Evolutionary conservation across 306 rosid species (phyloP), one percentile per base, ranked within the genome.

Genomic region (Sphenostylis stenocarpa): DNA sequence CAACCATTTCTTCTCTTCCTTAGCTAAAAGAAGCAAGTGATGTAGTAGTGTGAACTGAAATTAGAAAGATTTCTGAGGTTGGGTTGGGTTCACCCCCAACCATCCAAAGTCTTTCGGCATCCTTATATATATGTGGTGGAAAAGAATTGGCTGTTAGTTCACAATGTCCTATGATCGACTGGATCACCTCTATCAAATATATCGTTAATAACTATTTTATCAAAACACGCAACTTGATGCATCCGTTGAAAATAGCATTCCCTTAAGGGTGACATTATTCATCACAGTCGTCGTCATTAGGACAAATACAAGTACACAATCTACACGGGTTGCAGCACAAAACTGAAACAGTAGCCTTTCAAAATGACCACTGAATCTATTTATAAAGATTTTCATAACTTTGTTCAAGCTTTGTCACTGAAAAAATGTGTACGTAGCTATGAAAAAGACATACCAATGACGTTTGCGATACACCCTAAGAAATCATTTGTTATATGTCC

Each of bases 1-100:
- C 84, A 65, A 73, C 94, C 93, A 85, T 90, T 77, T 61, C 67
- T 76, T 75, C 73, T 45, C 66, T 39, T 45, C 63, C 65, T 66
- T 33, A 11, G 49, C 76, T 77, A 75, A 77, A 75, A 55, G 56
- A 83, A 78, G 80, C 39, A 53, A 76, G 63, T 77, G 80, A 58
- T 62, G 70, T 56, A 65, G 29, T 43, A 36, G 11, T 29, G 52
- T 48, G 78, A 43, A 20, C 17, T 45, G 70, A 64, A 81, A 41
- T 41, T 12, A 81, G 51, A 61, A 68, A 67, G 7, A 7, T 64
- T 56, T 70, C 36, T 61, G 65, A 38, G 77, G 44, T 56, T 38
- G 38, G 62, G 41, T 53, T 68, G 66, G 56, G 67, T 62, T 84
- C 83, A 81, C 45, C 34, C 80, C 81, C 76, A 68, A 44, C 21